Conservation (phyloP, 2,329 filamentous ascomycete species). For the Exserohilum turcica region DNA sequence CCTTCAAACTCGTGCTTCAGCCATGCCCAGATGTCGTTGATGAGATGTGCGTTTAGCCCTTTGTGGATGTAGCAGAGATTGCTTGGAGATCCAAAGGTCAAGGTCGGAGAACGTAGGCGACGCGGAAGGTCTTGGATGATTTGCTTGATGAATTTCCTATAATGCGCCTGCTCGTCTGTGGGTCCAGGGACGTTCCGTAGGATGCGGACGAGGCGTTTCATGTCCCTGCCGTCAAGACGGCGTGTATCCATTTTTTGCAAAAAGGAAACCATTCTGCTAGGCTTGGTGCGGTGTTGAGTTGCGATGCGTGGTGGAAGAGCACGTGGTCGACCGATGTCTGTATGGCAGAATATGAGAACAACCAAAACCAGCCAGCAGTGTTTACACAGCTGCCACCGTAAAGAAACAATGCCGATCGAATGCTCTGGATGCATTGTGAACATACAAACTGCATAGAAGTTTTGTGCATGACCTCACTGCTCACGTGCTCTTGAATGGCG, state of each 20-base stretch:
- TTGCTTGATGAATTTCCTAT: constrained; percentile 15
- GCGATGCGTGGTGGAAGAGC: neutral
- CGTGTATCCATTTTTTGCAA: constrained; percentile 19
- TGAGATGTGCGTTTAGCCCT: constrained; percentile 24
- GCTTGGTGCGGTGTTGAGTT: neutral
- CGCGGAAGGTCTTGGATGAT: constrained; percentile 30
- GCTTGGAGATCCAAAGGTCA: constrained; percentile 10
- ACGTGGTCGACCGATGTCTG: neutral
- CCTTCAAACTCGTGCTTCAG: constrained; percentile 31
- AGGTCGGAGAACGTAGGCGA: constrained; percentile 26
- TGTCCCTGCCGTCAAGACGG: constrained; percentile 28
- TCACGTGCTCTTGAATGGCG: neutral
- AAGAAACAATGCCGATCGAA: neutral
- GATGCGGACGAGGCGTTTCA: constrained; percentile 31
- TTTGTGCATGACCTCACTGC: neutral
- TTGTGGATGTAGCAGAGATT: constrained; percentile 34
- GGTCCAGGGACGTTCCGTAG: constrained; percentile 17
- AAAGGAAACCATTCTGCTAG: constrained; percentile 13
- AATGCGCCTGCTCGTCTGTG: neutral
- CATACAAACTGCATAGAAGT: neutral
- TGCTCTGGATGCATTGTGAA: neutral
- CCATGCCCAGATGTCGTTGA: constrained; percentile 31
- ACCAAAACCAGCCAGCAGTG: neutral
- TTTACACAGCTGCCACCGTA: constrained; percentile 7
- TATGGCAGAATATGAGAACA: constrained; percentile 2